Base-by-base conservation (phyloP, 169 alveolate species). In the Theileria orientalis region DNA sequence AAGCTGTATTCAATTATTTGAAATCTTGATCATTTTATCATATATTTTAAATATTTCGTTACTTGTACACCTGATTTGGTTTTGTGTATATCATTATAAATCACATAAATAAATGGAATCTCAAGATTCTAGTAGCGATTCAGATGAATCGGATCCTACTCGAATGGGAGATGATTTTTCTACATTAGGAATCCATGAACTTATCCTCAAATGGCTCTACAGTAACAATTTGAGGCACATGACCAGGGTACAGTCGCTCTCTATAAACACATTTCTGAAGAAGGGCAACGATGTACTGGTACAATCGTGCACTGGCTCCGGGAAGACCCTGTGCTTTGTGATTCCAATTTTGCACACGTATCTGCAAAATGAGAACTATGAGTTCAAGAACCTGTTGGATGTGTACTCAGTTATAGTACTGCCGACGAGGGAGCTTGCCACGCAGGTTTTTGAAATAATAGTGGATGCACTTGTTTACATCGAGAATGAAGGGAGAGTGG, bases 371-470 rank as follows among this genome's bases (percentile, higher is more conserved):
- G 21, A 19, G 5, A n/a, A 32, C 21, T 25, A 29, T n/a, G 32
- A 61, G 6, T 41, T 49, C 3, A 44, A 64, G 61, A 70, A 73
- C 71, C 62, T 68, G 66, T 73, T 80, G 61, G 62, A 78, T 27
- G 85, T 92, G 6, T 83, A 78, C 42, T 85, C 95, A 0, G 76
- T 94, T 11, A 94, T 97, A 40, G 74, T 98, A 29, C 94, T 98
- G 13, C 99, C 99, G 3, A 98, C 99, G 0, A 93, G 99, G 44
- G 99, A 98, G 85, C 90, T 98, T 40, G 98, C 99, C 11, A 91
- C 93, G 27, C 98, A 97, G 85, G 76, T 69, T 25, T 51, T 49
- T 37, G 56, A 72, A 23, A 76, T 79, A 23, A 63, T 69, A 14
- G 13, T 8, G 0, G 79, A 61, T 19, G 59, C 80, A 0, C 42